phyloP scores from a whole-genome alignment of 2,329 filamentous ascomycete species.

The Colletotrichum caudatum region DNA sequence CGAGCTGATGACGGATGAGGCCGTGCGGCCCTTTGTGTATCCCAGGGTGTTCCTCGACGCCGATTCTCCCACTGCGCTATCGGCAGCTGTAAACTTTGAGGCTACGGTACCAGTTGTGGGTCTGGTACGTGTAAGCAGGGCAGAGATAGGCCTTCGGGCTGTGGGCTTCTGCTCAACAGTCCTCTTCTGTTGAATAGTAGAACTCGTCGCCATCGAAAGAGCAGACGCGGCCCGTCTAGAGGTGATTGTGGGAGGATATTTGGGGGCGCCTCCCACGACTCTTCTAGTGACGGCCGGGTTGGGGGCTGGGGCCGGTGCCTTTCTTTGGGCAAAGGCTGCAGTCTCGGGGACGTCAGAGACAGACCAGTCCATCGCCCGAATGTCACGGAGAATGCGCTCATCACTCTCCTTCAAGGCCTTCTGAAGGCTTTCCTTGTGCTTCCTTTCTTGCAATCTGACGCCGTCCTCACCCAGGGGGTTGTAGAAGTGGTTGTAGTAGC shows the following conservation, averaged over 20 bases:
- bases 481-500: conserved; percentile 70
- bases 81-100: conserved; percentile 63
- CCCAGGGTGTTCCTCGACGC: conserved; percentile 86
- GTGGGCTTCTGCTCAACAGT: conserved; percentile 36
- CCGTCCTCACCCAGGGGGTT: conserved; percentile 77
- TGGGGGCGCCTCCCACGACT: conserved; percentile 23
- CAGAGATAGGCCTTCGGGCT: conserved; percentile 48
- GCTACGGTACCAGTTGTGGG: conserved; percentile 55
- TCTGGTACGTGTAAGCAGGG: conserved; percentile 48
- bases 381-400: conserved; percentile 74
- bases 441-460: conserved; percentile 70
- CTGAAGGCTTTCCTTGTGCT: conserved; percentile 67
- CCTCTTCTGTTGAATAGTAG: conserved; percentile 45
- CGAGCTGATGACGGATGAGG: conserved; percentile 58
- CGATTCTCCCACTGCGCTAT: conserved; percentile 71
- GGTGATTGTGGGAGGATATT: conserved; percentile 46
- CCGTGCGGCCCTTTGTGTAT: conserved; percentile 80
- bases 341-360: conserved; percentile 67
- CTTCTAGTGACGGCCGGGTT: conserved; percentile 45
- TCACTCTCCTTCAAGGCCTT: conserved; percentile 69
- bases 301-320: conserved; percentile 45
- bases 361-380: conserved; percentile 73
- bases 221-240: conserved; percentile 67
- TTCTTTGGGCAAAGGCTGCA: conserved; percentile 50
- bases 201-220: conserved; percentile 56